Base-by-base conservation (phyloP, 805 yeast genomes). In the Cyberlindnera amylophila region DNA sequence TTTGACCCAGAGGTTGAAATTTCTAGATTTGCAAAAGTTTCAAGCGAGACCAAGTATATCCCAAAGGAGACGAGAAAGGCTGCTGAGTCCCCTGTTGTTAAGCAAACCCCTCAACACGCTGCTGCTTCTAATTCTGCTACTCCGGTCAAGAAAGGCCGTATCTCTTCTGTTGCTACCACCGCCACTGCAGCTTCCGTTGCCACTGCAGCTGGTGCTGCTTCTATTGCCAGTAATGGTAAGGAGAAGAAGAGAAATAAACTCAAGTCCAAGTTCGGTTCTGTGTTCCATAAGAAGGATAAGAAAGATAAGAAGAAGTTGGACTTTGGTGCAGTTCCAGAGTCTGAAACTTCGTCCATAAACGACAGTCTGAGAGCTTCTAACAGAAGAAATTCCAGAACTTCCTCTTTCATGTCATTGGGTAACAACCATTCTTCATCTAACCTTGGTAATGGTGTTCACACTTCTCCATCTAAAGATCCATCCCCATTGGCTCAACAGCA, bases 251-350 rank as follows among this genome's bases (percentile, higher is more conserved):
- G 62, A 39, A 61, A 61, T 35, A 72, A 71, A 35, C 61, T 86
- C 53, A 78, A 77, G 62, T 82, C 89, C 6, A 79, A 69, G 55
- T 82, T 86, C 43, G 95, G 95, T 9, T 82, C 93, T 1, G 75
- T 86, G 48, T 79, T 86, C 54, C 81, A 84, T 34, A 75, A 79
- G 50, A 81, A 77, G 60, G 79, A 77, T 54, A 69, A 70, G 47
- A 66, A 68, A 35, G 62, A 63, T 18, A 64, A 57, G 30, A 63
- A 55, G 35, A 51, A 44, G 17, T 24, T 56, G 14, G 34, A 44
- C 24, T 19, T 48, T 33, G 50, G 29, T 21, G 48, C 51, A 11
- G 8, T 54, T 3, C 50, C 57, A 15, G 61, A 57, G 36, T 54
- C 60, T 7, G 62, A 57, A 36, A 32, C 51, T 9, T 57, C 62